These are phyloP conservation scores for Solanum verrucosum DNA, from an alignment of 257 asterid genomes.

Conservation along the genomic window DNA sequence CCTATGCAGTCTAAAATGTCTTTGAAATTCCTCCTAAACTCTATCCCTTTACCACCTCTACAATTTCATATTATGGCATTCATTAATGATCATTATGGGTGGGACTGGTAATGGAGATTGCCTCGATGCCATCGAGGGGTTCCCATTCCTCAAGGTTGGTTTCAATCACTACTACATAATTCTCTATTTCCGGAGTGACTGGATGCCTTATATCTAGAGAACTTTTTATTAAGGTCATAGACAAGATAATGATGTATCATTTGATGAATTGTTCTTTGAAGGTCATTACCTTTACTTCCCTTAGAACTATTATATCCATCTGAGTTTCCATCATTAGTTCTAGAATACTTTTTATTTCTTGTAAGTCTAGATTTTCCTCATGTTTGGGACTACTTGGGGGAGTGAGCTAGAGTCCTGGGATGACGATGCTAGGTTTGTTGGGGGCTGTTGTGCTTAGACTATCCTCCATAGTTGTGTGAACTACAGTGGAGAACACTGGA, in stretches of 20 bases:
- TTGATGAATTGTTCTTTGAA: neutral
- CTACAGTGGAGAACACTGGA: neutral
- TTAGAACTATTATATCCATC: neutral
- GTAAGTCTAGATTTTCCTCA: neutral
- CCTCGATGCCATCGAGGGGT: neutral
- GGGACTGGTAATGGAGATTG: neutral
- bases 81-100: no score
- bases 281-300: neutral
- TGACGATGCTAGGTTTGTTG: neutral
- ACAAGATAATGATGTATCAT: neutral
- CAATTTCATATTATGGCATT: no score
- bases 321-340: no score
- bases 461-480: neutral
- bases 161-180: neutral
- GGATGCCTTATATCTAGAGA: neutral
- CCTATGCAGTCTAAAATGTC: no score
- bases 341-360: no score
- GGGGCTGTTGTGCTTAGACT: fast-evolving
- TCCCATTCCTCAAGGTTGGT: neutral
- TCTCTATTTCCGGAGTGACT: fast-evolving
- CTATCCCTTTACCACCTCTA: neutral
- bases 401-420: neutral
- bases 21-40: no score
- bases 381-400: neutral
- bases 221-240: neutral